A percentile compares a stretch with the other conserved stretches of the same genome.
Evolutionary conservation across 176 grass and related monocot species (phyloP).

Genomic region (Zea luxurians): DNA sequence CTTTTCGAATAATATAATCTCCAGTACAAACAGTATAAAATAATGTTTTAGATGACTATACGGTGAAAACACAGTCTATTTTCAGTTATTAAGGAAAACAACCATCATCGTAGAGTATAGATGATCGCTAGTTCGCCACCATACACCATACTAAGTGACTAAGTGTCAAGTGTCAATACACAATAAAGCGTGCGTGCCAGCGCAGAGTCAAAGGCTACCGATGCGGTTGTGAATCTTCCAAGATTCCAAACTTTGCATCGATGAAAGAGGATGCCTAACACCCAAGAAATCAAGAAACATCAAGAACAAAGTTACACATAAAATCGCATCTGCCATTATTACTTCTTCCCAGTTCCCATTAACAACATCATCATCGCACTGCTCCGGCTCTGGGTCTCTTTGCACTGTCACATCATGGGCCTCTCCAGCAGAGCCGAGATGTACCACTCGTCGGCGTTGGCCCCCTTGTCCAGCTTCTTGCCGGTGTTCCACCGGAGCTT

Average conservation of each 20-base stretch:
- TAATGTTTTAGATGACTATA: no score
- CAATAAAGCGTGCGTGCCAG: not conserved
- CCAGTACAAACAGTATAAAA: no score
- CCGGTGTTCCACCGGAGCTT: conserved; percentile 56
- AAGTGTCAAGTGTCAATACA: not conserved
- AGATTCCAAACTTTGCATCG: conserved; percentile 1
- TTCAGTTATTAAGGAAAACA: no score
- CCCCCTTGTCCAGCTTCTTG: conserved; percentile 47
- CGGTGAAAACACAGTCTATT: no score
- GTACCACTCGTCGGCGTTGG: conserved; percentile 54
- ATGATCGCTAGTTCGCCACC: not conserved
- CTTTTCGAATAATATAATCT: no score
- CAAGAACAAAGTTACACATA: not conserved
- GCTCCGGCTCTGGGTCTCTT: not conserved
- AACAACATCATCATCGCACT: not conserved
- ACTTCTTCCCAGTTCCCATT: not conserved
- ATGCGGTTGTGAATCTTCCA: not conserved
- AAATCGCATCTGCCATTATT: not conserved
- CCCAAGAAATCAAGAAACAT: not conserved
- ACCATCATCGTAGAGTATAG: not conserved
- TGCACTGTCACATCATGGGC: conserved; percentile 35
- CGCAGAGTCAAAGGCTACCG: not conserved
- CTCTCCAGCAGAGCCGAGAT: conserved; percentile 55
- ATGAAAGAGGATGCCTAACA: not conserved
- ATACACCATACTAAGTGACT: not conserved